phyloP scores from a whole-genome alignment of 805 yeast genomes.

The Nakazawaea pomicola region DNA sequence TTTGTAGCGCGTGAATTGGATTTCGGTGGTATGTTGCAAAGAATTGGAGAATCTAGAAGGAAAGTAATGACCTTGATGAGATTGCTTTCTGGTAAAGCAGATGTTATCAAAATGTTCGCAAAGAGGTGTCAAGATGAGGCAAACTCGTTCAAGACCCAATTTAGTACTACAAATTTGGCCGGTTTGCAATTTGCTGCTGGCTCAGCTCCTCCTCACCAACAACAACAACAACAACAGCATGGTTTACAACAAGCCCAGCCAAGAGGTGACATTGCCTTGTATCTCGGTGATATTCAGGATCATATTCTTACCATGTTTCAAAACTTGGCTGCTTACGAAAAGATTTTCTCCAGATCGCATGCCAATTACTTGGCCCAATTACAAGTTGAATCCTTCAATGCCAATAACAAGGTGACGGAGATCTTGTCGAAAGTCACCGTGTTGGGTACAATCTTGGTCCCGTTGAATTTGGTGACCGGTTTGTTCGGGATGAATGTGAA shows the following conservation, averaged over 20 bases:
- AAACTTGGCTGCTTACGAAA: slow-evolving; percentile 83
- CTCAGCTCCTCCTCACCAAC: background rate
- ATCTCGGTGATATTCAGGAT: slow-evolving; percentile 94
- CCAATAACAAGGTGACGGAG: slow-evolving; percentile 80
- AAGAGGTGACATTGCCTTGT: slow-evolving; percentile 85
- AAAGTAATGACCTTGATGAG: slow-evolving; percentile 92
- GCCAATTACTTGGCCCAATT: slow-evolving; percentile 89
- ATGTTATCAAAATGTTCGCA: slow-evolving; percentile 93
- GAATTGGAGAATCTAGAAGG: slow-evolving; percentile 85
- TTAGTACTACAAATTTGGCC: slow-evolving; percentile 10
- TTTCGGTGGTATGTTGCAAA: slow-evolving; percentile 68
- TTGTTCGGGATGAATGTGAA: slow-evolving; percentile 92
- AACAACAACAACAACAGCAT: slow-evolving; percentile 10
- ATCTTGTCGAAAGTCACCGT: slow-evolving; percentile 86
- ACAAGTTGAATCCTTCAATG: slow-evolving; percentile 86
- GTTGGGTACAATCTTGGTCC: slow-evolving; percentile 85
- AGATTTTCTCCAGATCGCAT: slow-evolving; percentile 88
- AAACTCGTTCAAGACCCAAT: slow-evolving; percentile 3
- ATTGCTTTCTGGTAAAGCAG: slow-evolving; percentile 87
- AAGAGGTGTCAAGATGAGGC: slow-evolving; percentile 84
- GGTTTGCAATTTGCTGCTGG: slow-evolving; percentile 3
- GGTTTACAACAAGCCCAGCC: slow-evolving; percentile 42
- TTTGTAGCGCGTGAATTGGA: slow-evolving; percentile 73
- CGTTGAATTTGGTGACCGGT: slow-evolving; percentile 87
- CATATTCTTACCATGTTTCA: slow-evolving; percentile 96